Evolutionary conservation across 441 rosid species (phyloP).

Genomic region (Syzygium malaccense): DNA sequence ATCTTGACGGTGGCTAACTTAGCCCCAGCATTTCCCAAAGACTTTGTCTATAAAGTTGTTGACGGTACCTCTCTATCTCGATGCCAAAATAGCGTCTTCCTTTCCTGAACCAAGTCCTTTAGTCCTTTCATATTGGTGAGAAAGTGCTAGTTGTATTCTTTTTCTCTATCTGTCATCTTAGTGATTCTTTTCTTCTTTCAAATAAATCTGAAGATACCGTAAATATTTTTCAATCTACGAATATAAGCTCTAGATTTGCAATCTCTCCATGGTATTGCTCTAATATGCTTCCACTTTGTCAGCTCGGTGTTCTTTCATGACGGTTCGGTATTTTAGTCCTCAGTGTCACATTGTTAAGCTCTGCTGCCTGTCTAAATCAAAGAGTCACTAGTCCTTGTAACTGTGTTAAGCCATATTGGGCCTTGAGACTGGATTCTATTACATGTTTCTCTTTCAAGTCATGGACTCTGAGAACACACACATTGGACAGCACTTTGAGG

Average conservation of each 20-base stretch:
- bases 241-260: neutral
- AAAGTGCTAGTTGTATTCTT: neutral
- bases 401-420: neutral
- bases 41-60: constrained; percentile 45
- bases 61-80: constrained; percentile 23
- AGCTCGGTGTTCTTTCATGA: neutral
- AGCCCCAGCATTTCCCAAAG: constrained; percentile 35
- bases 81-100: neutral
- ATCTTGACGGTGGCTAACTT: constrained; percentile 55
- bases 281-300: neutral
- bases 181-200: neutral
- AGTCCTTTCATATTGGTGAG: neutral
- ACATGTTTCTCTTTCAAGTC: constrained; percentile 27
- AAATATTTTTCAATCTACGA: neutral
- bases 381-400: neutral
- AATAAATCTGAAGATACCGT: neutral
- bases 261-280: neutral
- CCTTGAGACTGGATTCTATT: neutral
- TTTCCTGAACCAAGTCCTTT: neutral
- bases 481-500: constrained; percentile 55
- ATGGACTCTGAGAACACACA: constrained; percentile 49
- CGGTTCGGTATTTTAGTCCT: neutral
- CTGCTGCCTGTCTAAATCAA: neutral
- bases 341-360: neutral
- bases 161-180: neutral